Evolutionary conservation across 129 eudicot species (phyloP), one percentile per base, ranked within the genome.

Genomic region (Artemisia argyi): DNA sequence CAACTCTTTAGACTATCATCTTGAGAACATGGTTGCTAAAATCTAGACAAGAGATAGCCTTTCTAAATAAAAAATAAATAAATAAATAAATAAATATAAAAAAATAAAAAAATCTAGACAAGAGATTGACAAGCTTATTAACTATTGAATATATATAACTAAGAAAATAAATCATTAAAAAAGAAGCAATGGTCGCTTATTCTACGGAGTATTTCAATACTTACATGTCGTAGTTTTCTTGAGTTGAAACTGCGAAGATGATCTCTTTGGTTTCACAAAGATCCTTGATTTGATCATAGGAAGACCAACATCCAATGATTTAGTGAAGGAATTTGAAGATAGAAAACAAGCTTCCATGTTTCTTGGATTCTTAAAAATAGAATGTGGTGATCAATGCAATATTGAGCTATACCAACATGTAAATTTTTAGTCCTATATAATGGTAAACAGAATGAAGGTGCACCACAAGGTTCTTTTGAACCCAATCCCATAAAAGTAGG

Each of bases 281-380:
- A 75, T 42, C 56, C 84, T 83, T 51, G 89, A 66, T 79, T 76
- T 75, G 18, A 83, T 28, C 35, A 65, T 74, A 73, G 88, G 91
- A 60, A 64, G 54, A 44, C 66, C 72, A 76, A 68, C 67, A 58
- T 85, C 87, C 63, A 79, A 39, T 65, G 91, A 71, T 73, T 83
- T 85, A 13, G 86, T 67, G 48, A 85, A 85, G 44, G 88, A 80
- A 69, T 72, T 84, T 66, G 95, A 83, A 60, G 95, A 77, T 44
- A 87, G 70, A 88, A 73, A 82, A 61, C 89, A 85, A 78, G 95
- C 95, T 58, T 91, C 91, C 95, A 91, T 89, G 61, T 72, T 60
- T 51, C 26, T 69, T 35, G 64, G 69, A 60, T 53, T 16, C 50
- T 63, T 61, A 22, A 47, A 75, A 44, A 59, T 44, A 72, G 9